Evolutionary conservation across 352 stramenopile genomes (phyloP).

Genomic region (Globisporangium lucens): DNA sequence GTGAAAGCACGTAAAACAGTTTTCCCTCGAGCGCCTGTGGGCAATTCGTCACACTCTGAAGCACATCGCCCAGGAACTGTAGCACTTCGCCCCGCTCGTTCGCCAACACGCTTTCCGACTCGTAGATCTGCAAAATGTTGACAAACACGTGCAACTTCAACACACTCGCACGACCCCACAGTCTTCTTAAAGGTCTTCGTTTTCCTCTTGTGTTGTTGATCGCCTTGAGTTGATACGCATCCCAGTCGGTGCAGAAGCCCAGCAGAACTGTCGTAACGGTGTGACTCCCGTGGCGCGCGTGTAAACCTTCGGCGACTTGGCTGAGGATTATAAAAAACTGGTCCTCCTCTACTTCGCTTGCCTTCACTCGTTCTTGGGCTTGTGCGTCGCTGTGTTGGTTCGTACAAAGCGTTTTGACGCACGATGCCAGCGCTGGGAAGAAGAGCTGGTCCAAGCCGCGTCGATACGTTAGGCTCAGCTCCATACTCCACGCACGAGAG

Average conservation of each 20-base stretch:
- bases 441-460: slow-evolving; percentile 31
- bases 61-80: slow-evolving; percentile 26
- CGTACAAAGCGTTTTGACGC: background rate
- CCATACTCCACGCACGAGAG: slow-evolving; percentile 3
- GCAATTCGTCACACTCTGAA: slow-evolving; percentile 36
- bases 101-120: slow-evolving; percentile 16
- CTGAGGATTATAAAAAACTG: slow-evolving; percentile 1
- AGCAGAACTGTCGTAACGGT: background rate
- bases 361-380: too few relatives aligned
- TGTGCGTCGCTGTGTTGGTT: background rate
- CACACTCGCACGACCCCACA: slow-evolving; percentile 26
- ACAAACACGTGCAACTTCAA: slow-evolving; percentile 26
- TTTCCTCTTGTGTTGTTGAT: slow-evolving; percentile 2
- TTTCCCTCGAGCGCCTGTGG: slow-evolving; percentile 26
- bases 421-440: slow-evolving; percentile 28
- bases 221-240: slow-evolving; percentile 24
- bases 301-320: slow-evolving; percentile 5
- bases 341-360: background rate
- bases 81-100: slow-evolving; percentile 28
- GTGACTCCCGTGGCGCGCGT: background rate
- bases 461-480: background rate
- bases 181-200: background rate
- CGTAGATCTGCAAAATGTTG: slow-evolving; percentile 36
- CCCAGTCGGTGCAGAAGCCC: slow-evolving; percentile 17
- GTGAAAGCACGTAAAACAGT: slow-evolving; percentile 32